Conservation (phyloP, 1,139 yeast genomes). For the Suhomyces atakaporum region DNA sequence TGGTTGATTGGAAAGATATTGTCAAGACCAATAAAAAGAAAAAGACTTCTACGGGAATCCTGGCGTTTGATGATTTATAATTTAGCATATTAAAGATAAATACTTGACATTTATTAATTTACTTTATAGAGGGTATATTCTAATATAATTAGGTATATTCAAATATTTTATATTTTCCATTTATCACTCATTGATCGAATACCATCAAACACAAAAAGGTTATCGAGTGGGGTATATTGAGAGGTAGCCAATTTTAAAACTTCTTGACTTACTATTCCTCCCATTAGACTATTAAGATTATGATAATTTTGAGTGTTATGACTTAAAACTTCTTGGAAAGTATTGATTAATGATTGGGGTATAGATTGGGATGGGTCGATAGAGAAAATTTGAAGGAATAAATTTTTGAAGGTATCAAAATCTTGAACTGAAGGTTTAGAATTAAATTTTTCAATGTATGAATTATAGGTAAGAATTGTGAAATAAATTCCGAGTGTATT, state of each 20-base stretch:
- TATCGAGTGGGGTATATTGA: constrained; percentile 74
- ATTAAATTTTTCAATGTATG: constrained; percentile 21
- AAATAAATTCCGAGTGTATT: constrained; percentile 36
- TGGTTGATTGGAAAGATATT: constrained; percentile 86
- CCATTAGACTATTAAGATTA: constrained; percentile 48
- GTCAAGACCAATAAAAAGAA: constrained; percentile 67
- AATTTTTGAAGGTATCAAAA: constrained; percentile 20
- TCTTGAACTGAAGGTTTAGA: constrained; percentile 25
- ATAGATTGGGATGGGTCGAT: constrained; percentile 8
- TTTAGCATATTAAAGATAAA: too few species aligned
- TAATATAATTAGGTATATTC: constrained; percentile 5
- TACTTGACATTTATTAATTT: too few species aligned
- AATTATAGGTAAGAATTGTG: constrained; percentile 35
- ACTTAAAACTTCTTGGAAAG: constrained; percentile 31
- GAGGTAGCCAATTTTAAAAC: constrained; percentile 55
- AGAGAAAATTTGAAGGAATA: constrained; percentile 18
- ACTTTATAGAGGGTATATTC: constrained; percentile 4
- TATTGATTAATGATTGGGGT: constrained; percentile 19
- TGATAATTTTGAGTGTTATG: constrained; percentile 38
- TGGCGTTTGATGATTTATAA: constrained; percentile 71
- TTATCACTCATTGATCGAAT: constrained; percentile 51
- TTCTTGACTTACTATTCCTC: constrained; percentile 82
- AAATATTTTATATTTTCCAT: constrained; percentile 41
- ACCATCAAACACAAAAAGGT: constrained; percentile 70
- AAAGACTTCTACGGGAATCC: constrained; percentile 35